Conservation (phyloP, 2,329 filamentous ascomycete species). For the Fusarium sublunatum region DNA sequence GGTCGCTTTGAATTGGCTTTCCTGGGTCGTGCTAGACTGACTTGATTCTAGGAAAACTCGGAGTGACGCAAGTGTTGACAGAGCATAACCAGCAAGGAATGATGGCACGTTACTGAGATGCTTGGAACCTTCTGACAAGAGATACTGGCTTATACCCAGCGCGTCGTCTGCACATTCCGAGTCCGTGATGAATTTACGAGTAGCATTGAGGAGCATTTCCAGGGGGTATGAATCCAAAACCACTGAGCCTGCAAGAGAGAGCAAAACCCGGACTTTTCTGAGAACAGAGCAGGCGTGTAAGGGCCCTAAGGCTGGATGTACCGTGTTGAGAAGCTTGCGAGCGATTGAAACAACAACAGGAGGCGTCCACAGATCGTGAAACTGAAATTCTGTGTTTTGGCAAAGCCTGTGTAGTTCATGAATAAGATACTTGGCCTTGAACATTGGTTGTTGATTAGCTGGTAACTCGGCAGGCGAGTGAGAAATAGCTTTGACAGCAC, state of each 20-base stretch:
- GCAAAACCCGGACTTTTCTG: conserved; percentile 83
- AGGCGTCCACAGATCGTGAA: conserved; percentile 77
- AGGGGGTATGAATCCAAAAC: conserved; percentile 84
- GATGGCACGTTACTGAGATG: conserved; percentile 75
- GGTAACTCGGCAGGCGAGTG: conserved; percentile 74
- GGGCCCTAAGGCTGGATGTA: conserved; percentile 85
- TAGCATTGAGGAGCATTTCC: conserved; percentile 87
- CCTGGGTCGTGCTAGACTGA: conserved; percentile 84
- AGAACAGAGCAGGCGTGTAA: conserved; percentile 88
- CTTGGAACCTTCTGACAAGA: conserved; percentile 74
- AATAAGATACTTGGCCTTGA: conserved; percentile 80
- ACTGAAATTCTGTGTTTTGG: conserved; percentile 73
- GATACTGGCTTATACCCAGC: conserved; percentile 85
- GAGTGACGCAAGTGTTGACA: conserved; percentile 83
- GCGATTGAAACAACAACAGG: conserved; percentile 78
- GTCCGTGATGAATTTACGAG: conserved; percentile 82
- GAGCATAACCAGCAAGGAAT: conserved; percentile 82
- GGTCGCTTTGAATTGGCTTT: conserved; percentile 82
- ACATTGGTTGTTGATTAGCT: conserved; percentile 86
- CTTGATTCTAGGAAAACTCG: conserved; percentile 78
- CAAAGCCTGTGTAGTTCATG: conserved; percentile 84
- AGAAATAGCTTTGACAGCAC: conserved; percentile 75
- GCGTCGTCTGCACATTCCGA: conserved; percentile 91
- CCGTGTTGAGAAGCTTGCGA: conserved; percentile 80
- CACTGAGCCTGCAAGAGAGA: conserved; percentile 79